Conservation (phyloP, 192 early-diverging fungal species). For the Podochytrium sp. region DNA sequence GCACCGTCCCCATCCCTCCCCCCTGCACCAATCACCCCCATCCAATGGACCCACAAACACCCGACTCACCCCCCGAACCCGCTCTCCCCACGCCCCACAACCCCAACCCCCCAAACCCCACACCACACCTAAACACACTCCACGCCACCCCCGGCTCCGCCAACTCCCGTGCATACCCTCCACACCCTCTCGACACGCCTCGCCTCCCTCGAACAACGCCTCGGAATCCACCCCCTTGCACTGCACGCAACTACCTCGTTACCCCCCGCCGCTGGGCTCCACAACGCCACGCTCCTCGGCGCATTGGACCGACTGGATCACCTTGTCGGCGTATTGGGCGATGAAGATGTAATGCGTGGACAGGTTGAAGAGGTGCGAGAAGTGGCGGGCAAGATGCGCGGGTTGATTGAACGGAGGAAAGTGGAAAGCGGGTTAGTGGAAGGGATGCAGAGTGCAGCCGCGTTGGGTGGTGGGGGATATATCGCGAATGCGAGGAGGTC, state of each 20-base stretch:
- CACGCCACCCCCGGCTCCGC: not conserved
- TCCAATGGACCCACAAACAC: not conserved
- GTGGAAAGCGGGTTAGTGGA: not conserved
- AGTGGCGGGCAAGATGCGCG: not conserved
- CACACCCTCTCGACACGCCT: not conserved
- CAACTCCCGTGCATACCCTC: not conserved
- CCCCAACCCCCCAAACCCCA: not conserved
- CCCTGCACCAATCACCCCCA: not conserved
- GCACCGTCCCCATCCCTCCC: not conserved
- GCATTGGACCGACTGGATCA: constrained; percentile 20
- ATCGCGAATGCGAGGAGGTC: not conserved
- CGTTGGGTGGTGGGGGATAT: not conserved
- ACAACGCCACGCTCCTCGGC: not conserved
- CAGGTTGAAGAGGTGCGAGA: not conserved
- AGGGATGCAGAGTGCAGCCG: not conserved
- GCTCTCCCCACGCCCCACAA: not conserved
- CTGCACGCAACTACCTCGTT: constrained; percentile 4
- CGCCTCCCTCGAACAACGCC: constrained; percentile 6
- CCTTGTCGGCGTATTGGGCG: not conserved
- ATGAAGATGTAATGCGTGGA: not conserved
- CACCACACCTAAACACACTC: not conserved
- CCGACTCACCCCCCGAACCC: not conserved
- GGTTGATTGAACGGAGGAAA: not conserved
- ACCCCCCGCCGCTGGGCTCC: not conserved
- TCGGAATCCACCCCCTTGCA: constrained; percentile 15